Evolutionary conservation across 176 grass and related monocot species (phyloP), one percentile per base, ranked within the genome.

Genomic region (Raddia distichophylla): DNA sequence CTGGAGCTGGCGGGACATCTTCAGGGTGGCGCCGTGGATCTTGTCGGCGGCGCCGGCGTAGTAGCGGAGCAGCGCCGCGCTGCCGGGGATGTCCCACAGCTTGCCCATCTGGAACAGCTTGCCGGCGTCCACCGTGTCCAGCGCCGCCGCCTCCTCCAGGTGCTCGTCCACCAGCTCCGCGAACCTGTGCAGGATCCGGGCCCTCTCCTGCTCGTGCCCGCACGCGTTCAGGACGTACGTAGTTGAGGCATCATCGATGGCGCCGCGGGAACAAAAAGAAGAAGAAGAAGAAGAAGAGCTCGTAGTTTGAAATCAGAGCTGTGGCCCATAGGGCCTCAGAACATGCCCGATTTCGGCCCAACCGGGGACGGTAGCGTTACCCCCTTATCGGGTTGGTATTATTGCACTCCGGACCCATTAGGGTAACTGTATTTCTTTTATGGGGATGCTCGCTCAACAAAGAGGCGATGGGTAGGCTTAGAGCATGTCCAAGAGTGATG

Each of bases 41-140:
- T 97, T 97, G 66, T 97, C 94, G 8, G 94, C 87, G 27, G 90
- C 85, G 22, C 89, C 90, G 15, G 94, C 94, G 60, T 94, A 97
- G 84, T 91, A 97, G 10, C 91, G 89, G 11, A 97, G 82, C 47
- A 90, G 35, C 68, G 74, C 76, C 1, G 64, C 56, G 13, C 46
- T 18, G 12, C 16, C 7, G 0, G 94, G 94, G 56, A 97, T 88
- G 72, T 97, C 94, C 0, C 63, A 2, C 9, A 64, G 0, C 75
- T 94, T 94, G 53, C 85, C 75, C 1, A 84, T 2, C 3, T 3
- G 15, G 85, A 94, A 90, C 34, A 97, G 76, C 91, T 97, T 97
- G 35, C 94, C 94, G 20, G 83, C 87, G 67, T 97, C 90, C 64
- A 91, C 65, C 56, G 80, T 86, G 79, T 97, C 94, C 32, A 97